Evolutionary conservation across 225 moss, liverwort and hornwort species (phyloP), one percentile per base, ranked within the genome.

Genomic region (Asterella californica): DNA sequence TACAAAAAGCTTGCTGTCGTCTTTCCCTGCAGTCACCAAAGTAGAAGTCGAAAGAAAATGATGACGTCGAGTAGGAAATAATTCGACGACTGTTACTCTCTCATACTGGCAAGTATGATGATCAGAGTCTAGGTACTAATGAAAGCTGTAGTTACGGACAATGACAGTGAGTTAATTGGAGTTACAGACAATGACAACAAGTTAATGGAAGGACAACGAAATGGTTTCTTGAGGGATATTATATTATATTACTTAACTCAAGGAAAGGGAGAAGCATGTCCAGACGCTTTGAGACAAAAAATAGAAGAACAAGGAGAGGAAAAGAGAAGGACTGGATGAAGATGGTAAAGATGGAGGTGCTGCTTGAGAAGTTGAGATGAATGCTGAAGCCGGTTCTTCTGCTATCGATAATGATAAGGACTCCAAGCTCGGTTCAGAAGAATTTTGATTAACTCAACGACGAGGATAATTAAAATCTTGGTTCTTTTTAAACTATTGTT

Each of bases 131-230:
- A 91, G 81, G 90, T 92, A 18, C 88, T 99, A 1, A 83, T 95
- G 66, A 99, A 93, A 85, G 92, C 92, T 18, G 99, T 95, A 61
- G 89, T 94, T 64, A 81, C 89, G 19, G 94, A 94, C 55, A 89
- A 78, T 0, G 99, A 99, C 78, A 92, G 90, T 77, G 99, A 99
- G 82, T 79, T n/a, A n/a, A n/a, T n/a, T n/a, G n/a, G n/a, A n/a
- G n/a, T n/a, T n/a, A n/a, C n/a, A n/a, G n/a, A n/a, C n/a, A n/a
- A n/a, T n/a, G n/a, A n/a, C n/a, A n/a, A n/a, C n/a, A n/a, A n/a
- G n/a, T n/a, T 99, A 72, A 99, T 99, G 99, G 95, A 95, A 84
- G 99, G 99, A 4, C 99, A 99, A 81, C 87, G 93, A 66, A 99
- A 99, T 78, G 99, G 95, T 63, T 99, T 99, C 75, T 79, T 99